phyloP scores from a whole-genome alignment of 192 early-diverging fungal genomes.

The Backusella psychrophila region DNA sequence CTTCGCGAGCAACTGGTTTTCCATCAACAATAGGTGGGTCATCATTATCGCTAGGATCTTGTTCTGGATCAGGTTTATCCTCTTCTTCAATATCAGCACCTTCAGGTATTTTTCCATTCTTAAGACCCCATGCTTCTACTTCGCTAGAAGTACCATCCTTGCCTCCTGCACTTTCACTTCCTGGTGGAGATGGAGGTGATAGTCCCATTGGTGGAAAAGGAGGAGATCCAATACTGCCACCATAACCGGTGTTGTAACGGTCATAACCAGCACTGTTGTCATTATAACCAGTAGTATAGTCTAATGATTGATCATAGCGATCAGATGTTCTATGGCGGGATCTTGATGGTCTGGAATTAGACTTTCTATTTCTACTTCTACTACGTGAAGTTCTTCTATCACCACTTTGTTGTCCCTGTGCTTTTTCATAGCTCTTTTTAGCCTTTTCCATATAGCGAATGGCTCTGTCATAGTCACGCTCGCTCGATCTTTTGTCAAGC shows the following conservation, averaged over 20 bases:
- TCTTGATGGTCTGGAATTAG: not conserved
- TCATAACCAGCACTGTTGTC: not conserved
- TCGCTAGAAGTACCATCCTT: not conserved
- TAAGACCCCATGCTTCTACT: not conserved
- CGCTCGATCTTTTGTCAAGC: not conserved
- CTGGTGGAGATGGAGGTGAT: not conserved
- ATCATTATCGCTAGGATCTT: not conserved
- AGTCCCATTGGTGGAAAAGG: not conserved
- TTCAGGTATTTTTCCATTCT: not conserved
- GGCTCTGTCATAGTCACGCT: not conserved
- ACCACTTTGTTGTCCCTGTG: not conserved
- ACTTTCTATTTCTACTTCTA: not conserved
- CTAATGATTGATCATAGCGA: not conserved
- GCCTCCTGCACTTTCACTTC: not conserved
- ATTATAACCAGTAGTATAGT: not conserved
- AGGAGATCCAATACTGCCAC: not conserved
- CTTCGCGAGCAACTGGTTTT: not conserved
- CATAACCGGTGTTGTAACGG: not conserved
- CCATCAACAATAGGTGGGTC: not conserved
- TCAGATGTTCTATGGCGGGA: not conserved
- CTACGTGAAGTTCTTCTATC: not conserved
- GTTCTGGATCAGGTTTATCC: not conserved
- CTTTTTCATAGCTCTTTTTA: not conserved
- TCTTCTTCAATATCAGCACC: conserved; percentile 2
- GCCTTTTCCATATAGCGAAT: not conserved